Base-by-base conservation (phyloP, 805 yeast species). In the Candida maesae region DNA sequence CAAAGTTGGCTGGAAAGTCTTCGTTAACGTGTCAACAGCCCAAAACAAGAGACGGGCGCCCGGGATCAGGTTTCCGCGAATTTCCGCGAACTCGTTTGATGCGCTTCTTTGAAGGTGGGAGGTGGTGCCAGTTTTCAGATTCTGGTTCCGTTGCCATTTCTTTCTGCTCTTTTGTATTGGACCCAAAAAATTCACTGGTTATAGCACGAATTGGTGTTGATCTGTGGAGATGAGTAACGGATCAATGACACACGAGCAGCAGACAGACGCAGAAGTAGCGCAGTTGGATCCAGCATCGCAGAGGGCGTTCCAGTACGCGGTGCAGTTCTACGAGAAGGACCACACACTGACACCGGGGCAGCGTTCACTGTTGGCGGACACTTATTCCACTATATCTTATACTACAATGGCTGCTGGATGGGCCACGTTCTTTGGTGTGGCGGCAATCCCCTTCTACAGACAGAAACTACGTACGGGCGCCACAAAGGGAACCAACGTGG, bases 271-370 rank as follows among this genome's bases (percentile, higher is more conserved):
- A n/a, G n/a, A n/a, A n/a, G 39, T 33, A 2, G 5, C 41, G 9
- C 44, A 47, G 37, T 43, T 44, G 20, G 47, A 42, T 28, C 51
- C 51, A 4, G 44, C 14, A 4, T 33, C 47, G 1, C 45, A 64
- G 32, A 64, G 62, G 35, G 74, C 74, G 2, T 67, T 66, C 44
- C 47, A 64, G 12, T 51, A 58, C n/a, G 78, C 78, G 3, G 57
- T 70, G 39, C 59, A 63, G 21, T 75, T 78, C 52, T 73, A 76
- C 46, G 73, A 74, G 30, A 65, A 64, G 28, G 84, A 78, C 46
- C 70, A 67, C 27, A 54, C 47, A 5, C 53, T 78, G 31, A 65
- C 63, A 16, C 45, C 61, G 2, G 53, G 56, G 5, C 79, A 78
- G 35, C 55, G 84, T 30, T 49, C 55, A 15, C 63, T 63, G 15